phyloP scores from a whole-genome alignment of 2,329 filamentous ascomycete genomes.

The Rhynchosporium graminicola region DNA sequence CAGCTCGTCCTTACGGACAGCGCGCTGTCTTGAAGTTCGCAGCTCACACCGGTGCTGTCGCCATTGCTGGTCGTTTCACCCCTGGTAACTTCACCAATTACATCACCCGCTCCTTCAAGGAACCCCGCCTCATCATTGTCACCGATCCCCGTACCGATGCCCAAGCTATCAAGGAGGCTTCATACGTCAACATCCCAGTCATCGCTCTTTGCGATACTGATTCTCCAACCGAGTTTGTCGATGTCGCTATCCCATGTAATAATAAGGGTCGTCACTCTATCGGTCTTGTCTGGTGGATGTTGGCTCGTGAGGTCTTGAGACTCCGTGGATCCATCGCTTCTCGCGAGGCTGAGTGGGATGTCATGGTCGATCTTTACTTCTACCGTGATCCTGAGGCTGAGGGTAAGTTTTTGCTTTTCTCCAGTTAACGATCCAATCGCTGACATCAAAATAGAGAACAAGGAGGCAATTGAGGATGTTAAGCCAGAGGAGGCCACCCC shows the following conservation, averaged over 20 bases:
- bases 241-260: slow-evolving; percentile 99
- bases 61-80: slow-evolving; percentile 99
- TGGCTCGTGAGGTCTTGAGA: slow-evolving; percentile 98
- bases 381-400: slow-evolving; percentile 98
- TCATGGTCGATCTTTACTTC: slow-evolving; percentile 99
- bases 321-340: slow-evolving; percentile 94
- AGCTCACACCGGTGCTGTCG: slow-evolving; percentile 93
- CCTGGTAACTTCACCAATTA: slow-evolving; percentile 99
- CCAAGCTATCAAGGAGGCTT: slow-evolving; percentile 99
- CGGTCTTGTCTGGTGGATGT: slow-evolving; percentile 98
- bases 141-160: slow-evolving; percentile 99
- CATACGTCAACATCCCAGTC: slow-evolving; percentile 99
- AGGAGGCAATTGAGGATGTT: slow-evolving; percentile 87
- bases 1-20: slow-evolving; percentile 98
- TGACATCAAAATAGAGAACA: slow-evolving; percentile 61
- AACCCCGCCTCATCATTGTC: slow-evolving; percentile 98
- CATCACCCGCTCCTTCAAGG: slow-evolving; percentile 99
- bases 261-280: slow-evolving; percentile 99
- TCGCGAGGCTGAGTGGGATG: slow-evolving; percentile 97
- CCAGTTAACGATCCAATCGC: background rate
- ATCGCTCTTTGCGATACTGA: slow-evolving; percentile 99
- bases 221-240: slow-evolving; percentile 99
- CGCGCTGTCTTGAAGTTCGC: slow-evolving; percentile 99
- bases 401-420: slow-evolving; percentile 44
- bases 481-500: slow-evolving; percentile 69